These are phyloP conservation scores for Boletus pseudopeckii DNA, from an alignment of 768 basidiomycete species.

Conservation along the genomic window DNA sequence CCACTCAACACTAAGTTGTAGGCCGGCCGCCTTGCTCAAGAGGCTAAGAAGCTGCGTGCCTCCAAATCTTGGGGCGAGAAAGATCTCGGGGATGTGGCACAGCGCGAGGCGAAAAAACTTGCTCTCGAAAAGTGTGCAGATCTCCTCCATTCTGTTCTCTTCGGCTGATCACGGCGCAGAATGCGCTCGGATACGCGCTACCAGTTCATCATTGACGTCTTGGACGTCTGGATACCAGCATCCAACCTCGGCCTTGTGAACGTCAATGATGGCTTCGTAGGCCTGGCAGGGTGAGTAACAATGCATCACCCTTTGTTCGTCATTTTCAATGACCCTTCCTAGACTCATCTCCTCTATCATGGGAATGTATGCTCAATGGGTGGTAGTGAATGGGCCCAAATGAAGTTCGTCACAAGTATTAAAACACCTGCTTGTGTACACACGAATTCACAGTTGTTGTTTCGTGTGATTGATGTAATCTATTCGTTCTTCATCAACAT, in stretches of 20 bases:
- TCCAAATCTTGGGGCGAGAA: slow-evolving; percentile 56
- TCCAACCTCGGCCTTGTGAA: slow-evolving; percentile 71
- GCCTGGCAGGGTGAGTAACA: slow-evolving; percentile 73
- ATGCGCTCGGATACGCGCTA: slow-evolving; percentile 63
- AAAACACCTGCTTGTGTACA: background rate
- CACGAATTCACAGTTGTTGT: background rate
- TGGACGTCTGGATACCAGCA: slow-evolving; percentile 91
- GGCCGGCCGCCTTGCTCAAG: slow-evolving; percentile 60
- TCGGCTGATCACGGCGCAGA: slow-evolving; percentile 32
- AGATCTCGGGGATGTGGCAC: slow-evolving; percentile 60
- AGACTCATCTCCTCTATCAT: slow-evolving; percentile 72
- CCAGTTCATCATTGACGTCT: slow-evolving; percentile 80
- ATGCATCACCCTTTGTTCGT: background rate
- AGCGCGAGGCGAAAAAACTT: slow-evolving; percentile 61
- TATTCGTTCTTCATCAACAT: background rate
- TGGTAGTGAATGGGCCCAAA: slow-evolving; percentile 44
- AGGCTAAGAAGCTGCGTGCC: slow-evolving; percentile 50
- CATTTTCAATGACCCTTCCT: slow-evolving; percentile 4
- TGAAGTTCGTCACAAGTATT: slow-evolving; percentile 17
- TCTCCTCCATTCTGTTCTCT: background rate
- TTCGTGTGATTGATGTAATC: slow-evolving; percentile 6
- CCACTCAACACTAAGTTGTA: slow-evolving; percentile 21
- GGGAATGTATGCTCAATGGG: slow-evolving; percentile 67
- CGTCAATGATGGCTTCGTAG: slow-evolving; percentile 82
- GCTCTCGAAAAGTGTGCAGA: slow-evolving; percentile 49